Percentiles rank a stretch among this genome's conserved stretches.
Evolutionary conservation across 106 monocot genomes (phyloP).

Genomic region (Ottelia alismoides): DNA sequence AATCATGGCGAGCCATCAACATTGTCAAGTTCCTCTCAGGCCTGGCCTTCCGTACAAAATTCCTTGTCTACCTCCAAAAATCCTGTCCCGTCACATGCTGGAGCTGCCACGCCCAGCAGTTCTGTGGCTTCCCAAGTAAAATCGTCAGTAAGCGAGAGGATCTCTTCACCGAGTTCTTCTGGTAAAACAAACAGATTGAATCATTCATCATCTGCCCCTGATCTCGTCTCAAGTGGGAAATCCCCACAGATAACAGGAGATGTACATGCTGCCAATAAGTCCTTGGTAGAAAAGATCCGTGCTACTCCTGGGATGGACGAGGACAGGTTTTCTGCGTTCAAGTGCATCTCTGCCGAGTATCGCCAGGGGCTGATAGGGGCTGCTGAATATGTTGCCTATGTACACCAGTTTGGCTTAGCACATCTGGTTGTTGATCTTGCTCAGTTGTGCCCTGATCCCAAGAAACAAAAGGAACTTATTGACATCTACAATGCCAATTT

Average conservation of each 20-base stretch:
- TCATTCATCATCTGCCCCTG: constrained; percentile 56
- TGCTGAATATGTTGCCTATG: constrained; percentile 69
- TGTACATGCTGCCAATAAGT: constrained; percentile 58
- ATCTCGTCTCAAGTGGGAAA: constrained; percentile 10
- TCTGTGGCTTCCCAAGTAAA: constrained; percentile 1
- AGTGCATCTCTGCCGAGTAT: constrained; percentile 61
- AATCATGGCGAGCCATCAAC: constrained; percentile 9
- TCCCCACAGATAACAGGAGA: constrained; percentile 2
- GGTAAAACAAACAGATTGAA: constrained; percentile 20
- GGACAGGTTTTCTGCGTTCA: constrained; percentile 62
- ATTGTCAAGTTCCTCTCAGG: constrained; percentile 20
- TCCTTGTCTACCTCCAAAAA: not conserved
- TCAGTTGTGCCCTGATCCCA: constrained; percentile 65
- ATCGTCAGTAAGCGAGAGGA: constrained; percentile 16
- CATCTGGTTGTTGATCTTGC: constrained; percentile 83
- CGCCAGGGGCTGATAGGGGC: constrained; percentile 47
- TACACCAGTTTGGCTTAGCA: constrained; percentile 76
- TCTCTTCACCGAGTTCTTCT: constrained; percentile 16
- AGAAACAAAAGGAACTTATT: constrained; percentile 65
- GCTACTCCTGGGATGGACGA: constrained; percentile 45
- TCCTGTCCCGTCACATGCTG: not conserved
- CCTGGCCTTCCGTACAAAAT: constrained; percentile 8
- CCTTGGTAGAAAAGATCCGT: constrained; percentile 67
- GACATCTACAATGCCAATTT: constrained; percentile 54
- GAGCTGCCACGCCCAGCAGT: not conserved